A percentile compares a stretch with the other conserved stretches of the same genome.
phyloP scores from a whole-genome alignment of 148 eudicot species.

The Rhododendron mucronatum region DNA sequence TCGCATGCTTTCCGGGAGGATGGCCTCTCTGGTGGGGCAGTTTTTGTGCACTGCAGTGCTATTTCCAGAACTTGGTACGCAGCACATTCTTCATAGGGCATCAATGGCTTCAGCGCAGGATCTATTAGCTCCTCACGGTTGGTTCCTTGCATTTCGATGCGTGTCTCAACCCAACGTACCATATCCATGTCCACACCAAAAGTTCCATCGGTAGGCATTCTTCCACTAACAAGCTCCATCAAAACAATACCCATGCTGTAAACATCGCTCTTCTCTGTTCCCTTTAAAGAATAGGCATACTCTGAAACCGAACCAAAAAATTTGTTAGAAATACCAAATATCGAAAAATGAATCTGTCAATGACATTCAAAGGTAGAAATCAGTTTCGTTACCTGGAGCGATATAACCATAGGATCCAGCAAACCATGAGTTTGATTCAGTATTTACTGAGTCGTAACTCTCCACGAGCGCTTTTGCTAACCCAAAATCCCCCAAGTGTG shows the following conservation, averaged over 20 bases:
- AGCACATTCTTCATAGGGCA: conserved; percentile 49
- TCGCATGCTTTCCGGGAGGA: conserved; percentile 67
- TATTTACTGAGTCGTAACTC: conserved; percentile 51
- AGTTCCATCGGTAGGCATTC: conserved; percentile 78
- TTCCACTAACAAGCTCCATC: conserved; percentile 84
- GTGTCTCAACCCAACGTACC: conserved; percentile 87
- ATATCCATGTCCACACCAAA: conserved; percentile 80
- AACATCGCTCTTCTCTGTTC: conserved; percentile 91
- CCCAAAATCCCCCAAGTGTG: conserved; percentile 96
- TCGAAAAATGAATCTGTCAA: neutral
- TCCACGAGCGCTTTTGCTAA: conserved; percentile 66
- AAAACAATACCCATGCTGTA: conserved; percentile 98
- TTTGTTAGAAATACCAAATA: neutral
- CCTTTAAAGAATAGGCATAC: conserved; percentile 86
- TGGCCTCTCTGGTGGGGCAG: conserved; percentile 84
- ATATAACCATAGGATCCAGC: conserved; percentile 98
- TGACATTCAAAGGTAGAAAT: neutral
- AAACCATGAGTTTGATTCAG: conserved; percentile 79
- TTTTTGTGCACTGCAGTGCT: conserved; percentile 81
- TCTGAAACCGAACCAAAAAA: conserved; percentile 35
- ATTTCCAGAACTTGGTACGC: conserved; percentile 74
- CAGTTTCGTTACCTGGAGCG: conserved; percentile 73
- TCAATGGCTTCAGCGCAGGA: conserved; percentile 51
- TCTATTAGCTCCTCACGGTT: conserved; percentile 56
- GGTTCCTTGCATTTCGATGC: conserved; percentile 43